A percentile compares a stretch with the other conserved stretches of the same genome.
phyloP scores from a whole-genome alignment of 2,329 filamentous ascomycete genomes.

The Coleophoma eucalyptorum region DNA sequence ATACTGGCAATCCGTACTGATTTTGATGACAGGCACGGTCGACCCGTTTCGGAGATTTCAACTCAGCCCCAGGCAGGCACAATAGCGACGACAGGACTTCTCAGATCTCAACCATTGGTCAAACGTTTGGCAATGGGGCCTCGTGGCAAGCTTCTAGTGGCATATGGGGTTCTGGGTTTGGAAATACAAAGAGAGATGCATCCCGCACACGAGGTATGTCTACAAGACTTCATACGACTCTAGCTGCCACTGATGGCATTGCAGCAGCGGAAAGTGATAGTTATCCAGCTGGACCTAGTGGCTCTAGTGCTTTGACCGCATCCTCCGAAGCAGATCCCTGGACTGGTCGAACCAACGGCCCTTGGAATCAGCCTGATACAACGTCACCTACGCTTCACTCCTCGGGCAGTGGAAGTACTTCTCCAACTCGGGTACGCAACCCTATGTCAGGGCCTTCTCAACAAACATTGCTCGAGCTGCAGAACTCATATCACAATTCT shows the following conservation, averaged over 20 bases:
- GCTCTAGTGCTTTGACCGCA: constrained; percentile 65
- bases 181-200: constrained; percentile 40
- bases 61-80: constrained; percentile 22
- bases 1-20: constrained; percentile 11
- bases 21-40: constrained; percentile 20
- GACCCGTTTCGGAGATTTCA: constrained; percentile 34
- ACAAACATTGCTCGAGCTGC: constrained; percentile 35
- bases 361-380: constrained; percentile 54
- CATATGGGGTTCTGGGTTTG: constrained; percentile 49
- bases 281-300: constrained; percentile 53
- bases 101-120: constrained; percentile 33
- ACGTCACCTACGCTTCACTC: constrained; percentile 38
- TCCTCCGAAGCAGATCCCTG: constrained; percentile 67
- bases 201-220: constrained; percentile 45
- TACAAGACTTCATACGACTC: constrained; percentile 3
- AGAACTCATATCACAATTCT: constrained; percentile 34
- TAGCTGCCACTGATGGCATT: constrained; percentile 16
- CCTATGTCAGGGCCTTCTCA: constrained; percentile 33
- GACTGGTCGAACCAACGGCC: constrained; percentile 43
- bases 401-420: constrained; percentile 43
- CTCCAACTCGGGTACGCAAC: constrained; percentile 53
- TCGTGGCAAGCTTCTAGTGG: constrained; percentile 32
- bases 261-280: constrained; percentile 32
- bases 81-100: constrained; percentile 28
- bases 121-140: constrained; percentile 38